phyloP scores from a whole-genome alignment of 768 basidiomycete species.

The Mycena leptocephala region DNA sequence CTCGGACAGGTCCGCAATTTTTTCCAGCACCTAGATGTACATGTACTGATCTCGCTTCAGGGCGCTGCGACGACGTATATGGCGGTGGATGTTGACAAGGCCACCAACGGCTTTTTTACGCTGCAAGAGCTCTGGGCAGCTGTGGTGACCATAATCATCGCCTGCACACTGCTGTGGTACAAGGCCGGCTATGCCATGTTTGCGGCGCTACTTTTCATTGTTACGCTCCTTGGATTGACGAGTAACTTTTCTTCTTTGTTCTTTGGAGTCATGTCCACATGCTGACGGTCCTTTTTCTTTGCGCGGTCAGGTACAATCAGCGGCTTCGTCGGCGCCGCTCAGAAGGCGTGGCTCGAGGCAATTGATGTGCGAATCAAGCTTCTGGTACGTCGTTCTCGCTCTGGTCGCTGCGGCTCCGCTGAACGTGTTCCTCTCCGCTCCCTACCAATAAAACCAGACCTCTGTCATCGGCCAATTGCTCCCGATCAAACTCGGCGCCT shows the following conservation, averaged over 20 bases:
- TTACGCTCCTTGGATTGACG: conserved; percentile 5
- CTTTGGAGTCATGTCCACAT: too few relatives aligned
- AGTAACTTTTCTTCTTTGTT: background rate
- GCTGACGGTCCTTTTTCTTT: background rate
- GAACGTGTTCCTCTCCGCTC: too few relatives aligned
- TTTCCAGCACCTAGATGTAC: background rate
- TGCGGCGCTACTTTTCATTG: conserved; percentile 24
- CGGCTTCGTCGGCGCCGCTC: conserved; percentile 15
- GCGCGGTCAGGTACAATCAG: conserved; percentile 7
- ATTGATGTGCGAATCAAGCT: conserved; percentile 28
- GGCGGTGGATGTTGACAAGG: conserved; percentile 32
- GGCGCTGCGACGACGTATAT: conserved; percentile 30
- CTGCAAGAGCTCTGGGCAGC: conserved; percentile 29
- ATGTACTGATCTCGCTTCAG: background rate
- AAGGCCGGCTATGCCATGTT: conserved; percentile 28
- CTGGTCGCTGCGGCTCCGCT: too few relatives aligned
- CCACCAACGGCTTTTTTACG: conserved; percentile 8
- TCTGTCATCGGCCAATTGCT: conserved; percentile 27
- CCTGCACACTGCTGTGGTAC: conserved; percentile 24
- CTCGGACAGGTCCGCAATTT: conserved; percentile 13
- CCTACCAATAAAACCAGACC: background rate
- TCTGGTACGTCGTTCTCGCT: background rate
- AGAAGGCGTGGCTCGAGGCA: conserved; percentile 22
- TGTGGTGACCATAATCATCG: conserved; percentile 18
- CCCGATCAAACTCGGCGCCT: conserved; percentile 33